Conservation (phyloP, 2,329 filamentous ascomycete genomes). For the Scedosporium aurantiacum region DNA sequence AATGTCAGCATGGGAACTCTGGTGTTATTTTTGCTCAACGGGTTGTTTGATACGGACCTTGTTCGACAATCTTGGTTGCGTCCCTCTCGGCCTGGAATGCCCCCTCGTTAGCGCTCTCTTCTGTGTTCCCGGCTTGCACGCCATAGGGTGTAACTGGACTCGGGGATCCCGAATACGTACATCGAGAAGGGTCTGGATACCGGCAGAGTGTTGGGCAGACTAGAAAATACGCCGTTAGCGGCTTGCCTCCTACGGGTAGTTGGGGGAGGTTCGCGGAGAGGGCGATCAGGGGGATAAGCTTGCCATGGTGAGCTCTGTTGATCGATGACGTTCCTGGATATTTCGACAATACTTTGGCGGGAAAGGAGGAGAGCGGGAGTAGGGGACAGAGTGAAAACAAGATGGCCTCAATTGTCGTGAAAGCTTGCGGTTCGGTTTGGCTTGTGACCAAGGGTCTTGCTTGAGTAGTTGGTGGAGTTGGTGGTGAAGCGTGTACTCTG, state of each 20-base stretch:
- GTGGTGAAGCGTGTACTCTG: neutral
- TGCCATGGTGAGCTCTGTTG: constrained; percentile 4
- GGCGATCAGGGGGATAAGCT: neutral
- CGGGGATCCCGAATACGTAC: constrained; percentile 42
- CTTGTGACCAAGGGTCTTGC: constrained; percentile 1
- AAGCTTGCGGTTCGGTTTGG: neutral
- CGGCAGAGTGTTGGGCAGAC: constrained; percentile 97
- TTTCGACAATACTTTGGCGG: neutral
- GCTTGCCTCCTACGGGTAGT: neutral
- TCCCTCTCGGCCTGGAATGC: constrained; percentile 76
- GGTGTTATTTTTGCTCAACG: neutral
- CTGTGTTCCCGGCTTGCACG: neutral
- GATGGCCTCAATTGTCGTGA: neutral
- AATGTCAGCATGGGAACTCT: constrained; percentile 18
- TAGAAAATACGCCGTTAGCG: constrained; percentile 24
- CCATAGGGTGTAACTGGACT: neutral
- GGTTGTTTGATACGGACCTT: constrained; percentile 47
- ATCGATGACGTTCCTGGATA: neutral
- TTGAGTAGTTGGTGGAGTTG: neutral
- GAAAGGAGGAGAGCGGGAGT: neutral
- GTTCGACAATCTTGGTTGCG: constrained; percentile 97
- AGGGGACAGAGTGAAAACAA: neutral
- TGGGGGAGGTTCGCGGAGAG: neutral
- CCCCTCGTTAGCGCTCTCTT: neutral
- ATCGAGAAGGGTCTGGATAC: constrained; percentile 97